Conservation (phyloP, 352 stramenopile genomes). For the Phytophthora sojae region DNA sequence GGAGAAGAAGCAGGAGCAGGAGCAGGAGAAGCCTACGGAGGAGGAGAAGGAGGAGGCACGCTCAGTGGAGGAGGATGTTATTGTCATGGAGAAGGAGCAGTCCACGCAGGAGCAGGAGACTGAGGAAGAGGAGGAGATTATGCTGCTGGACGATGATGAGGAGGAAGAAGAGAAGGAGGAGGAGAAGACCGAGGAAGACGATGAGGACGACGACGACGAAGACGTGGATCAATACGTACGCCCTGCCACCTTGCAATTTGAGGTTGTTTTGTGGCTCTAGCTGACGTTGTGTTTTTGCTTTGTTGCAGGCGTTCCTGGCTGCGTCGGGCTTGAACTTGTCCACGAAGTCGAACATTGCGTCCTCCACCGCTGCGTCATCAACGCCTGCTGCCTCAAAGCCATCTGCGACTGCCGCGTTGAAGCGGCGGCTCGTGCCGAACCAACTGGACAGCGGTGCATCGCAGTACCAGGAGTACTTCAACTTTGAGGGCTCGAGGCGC, state of each 20-base stretch:
- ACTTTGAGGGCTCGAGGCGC: conserved; percentile 36
- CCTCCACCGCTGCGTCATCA: background rate
- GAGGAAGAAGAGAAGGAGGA: no score
- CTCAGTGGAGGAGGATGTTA: background rate
- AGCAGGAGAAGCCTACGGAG: no score
- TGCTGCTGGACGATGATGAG: conserved; percentile 59
- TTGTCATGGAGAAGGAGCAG: background rate
- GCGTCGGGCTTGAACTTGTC: conserved; percentile 56
- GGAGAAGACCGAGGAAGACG: conserved; percentile 38
- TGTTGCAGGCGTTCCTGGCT: conserved; percentile 50
- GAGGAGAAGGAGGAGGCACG: background rate
- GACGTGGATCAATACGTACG: conserved; percentile 66
- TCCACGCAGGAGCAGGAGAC: conserved; percentile 15
- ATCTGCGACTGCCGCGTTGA: conserved; percentile 18
- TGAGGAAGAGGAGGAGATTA: conserved; percentile 48
- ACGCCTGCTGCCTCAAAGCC: background rate
- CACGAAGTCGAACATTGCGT: background rate
- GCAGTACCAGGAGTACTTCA: conserved; percentile 46
- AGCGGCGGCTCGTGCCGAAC: conserved; percentile 54
- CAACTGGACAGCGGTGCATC: conserved; percentile 74
- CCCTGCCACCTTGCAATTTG: conserved; percentile 3
- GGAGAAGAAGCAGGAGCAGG: conserved; percentile 6
- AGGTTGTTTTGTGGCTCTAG: background rate
- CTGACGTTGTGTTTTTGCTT: conserved; percentile 8
- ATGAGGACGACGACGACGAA: conserved; percentile 46